Evolutionary conservation across 1,284 basidiomycete species (phyloP).

Genomic region (Trichosporon sp.): DNA sequence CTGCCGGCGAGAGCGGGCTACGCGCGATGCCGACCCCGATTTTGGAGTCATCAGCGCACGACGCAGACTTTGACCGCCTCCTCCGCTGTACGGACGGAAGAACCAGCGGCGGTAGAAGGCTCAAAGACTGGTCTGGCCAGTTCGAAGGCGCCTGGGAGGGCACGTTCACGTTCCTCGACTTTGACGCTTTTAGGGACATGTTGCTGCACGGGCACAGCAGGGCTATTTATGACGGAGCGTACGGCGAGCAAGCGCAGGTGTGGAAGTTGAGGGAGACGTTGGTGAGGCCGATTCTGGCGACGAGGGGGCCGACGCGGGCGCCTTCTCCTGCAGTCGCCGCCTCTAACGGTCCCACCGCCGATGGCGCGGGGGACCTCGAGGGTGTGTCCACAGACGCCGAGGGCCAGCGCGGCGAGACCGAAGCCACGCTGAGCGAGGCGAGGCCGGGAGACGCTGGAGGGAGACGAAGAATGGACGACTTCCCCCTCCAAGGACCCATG

Average conservation of each 20-base stretch:
- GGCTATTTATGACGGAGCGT: constrained; percentile 52
- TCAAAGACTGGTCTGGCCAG: constrained; percentile 45
- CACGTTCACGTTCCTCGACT: constrained; percentile 55
- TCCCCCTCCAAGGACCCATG: constrained; percentile 36
- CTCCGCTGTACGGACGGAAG: constrained; percentile 47
- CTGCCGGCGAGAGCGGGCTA: constrained; percentile 4
- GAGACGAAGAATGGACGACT: background rate
- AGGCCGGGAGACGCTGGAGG: too few species aligned
- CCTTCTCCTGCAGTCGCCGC: background rate
- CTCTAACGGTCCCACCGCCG: background rate
- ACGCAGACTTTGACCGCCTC: constrained; percentile 39
- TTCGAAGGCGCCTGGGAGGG: constrained; percentile 55
- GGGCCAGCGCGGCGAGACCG: background rate
- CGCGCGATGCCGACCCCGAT: constrained; percentile 24
- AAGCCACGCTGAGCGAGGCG: background rate
- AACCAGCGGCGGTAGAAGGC: constrained; percentile 43
- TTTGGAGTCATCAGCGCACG: constrained; percentile 14
- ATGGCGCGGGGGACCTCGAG: background rate
- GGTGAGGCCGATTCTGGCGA: constrained; percentile 32
- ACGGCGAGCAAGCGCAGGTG: constrained; percentile 55
- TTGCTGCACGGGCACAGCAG: constrained; percentile 36
- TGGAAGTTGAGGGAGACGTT: constrained; percentile 53
- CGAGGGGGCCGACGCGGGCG: background rate
- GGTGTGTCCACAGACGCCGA: background rate
- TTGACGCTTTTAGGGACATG: constrained; percentile 52